Conservation (phyloP, 352 stramenopile species). For the Plasmopara viticola region DNA sequence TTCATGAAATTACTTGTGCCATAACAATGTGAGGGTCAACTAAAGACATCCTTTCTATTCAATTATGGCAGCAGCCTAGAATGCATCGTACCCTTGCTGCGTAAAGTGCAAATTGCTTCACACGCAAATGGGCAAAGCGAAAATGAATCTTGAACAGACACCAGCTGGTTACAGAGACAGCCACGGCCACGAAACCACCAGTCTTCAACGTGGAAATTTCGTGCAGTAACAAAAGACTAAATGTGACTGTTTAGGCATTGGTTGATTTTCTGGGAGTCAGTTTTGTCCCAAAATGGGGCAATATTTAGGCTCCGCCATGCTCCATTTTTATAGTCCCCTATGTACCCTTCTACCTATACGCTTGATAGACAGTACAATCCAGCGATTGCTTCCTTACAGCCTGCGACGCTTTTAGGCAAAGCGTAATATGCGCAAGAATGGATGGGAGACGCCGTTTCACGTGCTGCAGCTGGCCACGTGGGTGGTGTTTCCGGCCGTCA, state of each 20-base stretch:
- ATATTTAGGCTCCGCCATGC: not conserved
- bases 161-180: not conserved
- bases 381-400: constrained; percentile 11
- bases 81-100: not conserved
- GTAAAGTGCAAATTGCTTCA: not conserved
- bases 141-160: not conserved
- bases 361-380: constrained; percentile 26
- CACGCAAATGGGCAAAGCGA: not conserved
- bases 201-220: not conserved
- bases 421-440: constrained; percentile 55
- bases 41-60: constrained; percentile 8
- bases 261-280: not conserved
- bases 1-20: constrained; percentile 21
- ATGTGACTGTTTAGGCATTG: no score
- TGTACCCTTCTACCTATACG: not conserved
- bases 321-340: not conserved
- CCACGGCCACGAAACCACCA: not conserved
- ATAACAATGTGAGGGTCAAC: not conserved
- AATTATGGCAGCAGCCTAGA: not conserved
- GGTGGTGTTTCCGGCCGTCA: constrained; percentile 74
- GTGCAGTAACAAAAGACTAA: no score
- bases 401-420: constrained; percentile 1
- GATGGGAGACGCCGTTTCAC: constrained; percentile 78
- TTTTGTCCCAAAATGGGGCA: not conserved
- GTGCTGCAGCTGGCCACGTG: constrained; percentile 76